phyloP scores from a whole-genome alignment of 2,329 filamentous ascomycete genomes.

The Pyricularia pennisetigena region DNA sequence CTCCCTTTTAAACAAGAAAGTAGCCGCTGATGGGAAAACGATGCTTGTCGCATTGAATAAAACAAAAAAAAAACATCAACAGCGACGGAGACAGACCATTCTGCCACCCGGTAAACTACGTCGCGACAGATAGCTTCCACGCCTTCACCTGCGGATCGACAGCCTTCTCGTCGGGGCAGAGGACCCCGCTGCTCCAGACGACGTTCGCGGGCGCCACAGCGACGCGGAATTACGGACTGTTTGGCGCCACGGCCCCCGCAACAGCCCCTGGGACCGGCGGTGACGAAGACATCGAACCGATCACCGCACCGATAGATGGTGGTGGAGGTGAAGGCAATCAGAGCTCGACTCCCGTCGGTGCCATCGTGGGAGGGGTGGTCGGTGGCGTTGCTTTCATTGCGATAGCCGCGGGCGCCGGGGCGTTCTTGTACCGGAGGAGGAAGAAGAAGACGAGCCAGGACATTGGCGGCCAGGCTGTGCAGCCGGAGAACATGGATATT shows the following conservation, averaged over 20 bases:
- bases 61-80: no score
- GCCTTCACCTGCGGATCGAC: background rate
- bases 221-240: background rate
- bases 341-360: background rate
- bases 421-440: background rate
- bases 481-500: background rate
- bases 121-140: background rate
- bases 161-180: background rate
- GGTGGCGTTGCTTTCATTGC: background rate
- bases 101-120: background rate
- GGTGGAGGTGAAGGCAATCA: background rate
- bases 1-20: no score
- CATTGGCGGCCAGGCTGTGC: background rate
- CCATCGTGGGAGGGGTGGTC: background rate
- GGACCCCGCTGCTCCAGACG: background rate
- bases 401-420: background rate
- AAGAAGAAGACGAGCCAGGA: background rate
- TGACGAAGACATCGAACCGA: background rate
- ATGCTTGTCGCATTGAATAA: no score
- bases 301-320: background rate
- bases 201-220: background rate
- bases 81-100: background rate
- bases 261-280: no score
- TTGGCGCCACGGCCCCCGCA: background rate
- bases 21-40: no score